phyloP scores from a whole-genome alignment of 2,329 filamentous ascomycete genomes.

The Diaporthe destruens region DNA sequence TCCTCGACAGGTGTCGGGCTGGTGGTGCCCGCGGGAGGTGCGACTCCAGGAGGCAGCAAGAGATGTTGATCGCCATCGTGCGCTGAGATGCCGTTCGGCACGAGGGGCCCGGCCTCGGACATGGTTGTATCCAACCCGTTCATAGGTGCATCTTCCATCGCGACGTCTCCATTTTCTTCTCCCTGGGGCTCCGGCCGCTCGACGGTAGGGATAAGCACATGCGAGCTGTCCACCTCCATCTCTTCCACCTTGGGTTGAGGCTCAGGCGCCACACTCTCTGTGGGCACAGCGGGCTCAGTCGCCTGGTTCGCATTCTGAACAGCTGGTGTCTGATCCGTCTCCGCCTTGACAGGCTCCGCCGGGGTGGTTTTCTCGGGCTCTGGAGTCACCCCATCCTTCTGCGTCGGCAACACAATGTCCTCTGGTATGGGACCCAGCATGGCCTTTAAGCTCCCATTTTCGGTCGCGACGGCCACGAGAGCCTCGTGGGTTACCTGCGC shows the following conservation, averaged over 20 bases:
- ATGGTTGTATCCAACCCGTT: slow-evolving; percentile 28
- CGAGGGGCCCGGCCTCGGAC: slow-evolving; percentile 27
- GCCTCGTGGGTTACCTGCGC: slow-evolving; percentile 63
- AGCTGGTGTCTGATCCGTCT: slow-evolving; percentile 20
- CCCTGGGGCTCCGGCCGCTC: slow-evolving; percentile 43
- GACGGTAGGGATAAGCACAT: slow-evolving; percentile 46
- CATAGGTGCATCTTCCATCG: slow-evolving; percentile 52
- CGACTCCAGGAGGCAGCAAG: slow-evolving; percentile 42
- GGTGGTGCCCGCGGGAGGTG: slow-evolving; percentile 52
- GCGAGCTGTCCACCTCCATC: slow-evolving; percentile 55
- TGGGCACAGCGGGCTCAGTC: slow-evolving; percentile 42
- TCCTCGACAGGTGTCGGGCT: slow-evolving; percentile 64
- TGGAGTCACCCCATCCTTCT: slow-evolving; percentile 12
- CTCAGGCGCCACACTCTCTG: slow-evolving; percentile 38
- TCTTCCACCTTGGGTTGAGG: slow-evolving; percentile 56
- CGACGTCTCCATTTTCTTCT: slow-evolving; percentile 49
- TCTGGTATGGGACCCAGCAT: slow-evolving; percentile 59
- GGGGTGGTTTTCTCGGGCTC: slow-evolving; percentile 45
- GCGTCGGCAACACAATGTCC: slow-evolving; percentile 45
- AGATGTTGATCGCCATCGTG: slow-evolving; percentile 38
- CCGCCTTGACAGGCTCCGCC: slow-evolving; percentile 24
- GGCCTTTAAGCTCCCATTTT: slow-evolving; percentile 57
- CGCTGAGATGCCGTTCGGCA: slow-evolving; percentile 44
- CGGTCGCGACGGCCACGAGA: slow-evolving; percentile 60
- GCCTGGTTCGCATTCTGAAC: slow-evolving; percentile 30